A percentile compares a stretch with the other conserved stretches of the same genome.
phyloP scores from a whole-genome alignment of 345 rosid species.

The Sisymbrium irio region DNA sequence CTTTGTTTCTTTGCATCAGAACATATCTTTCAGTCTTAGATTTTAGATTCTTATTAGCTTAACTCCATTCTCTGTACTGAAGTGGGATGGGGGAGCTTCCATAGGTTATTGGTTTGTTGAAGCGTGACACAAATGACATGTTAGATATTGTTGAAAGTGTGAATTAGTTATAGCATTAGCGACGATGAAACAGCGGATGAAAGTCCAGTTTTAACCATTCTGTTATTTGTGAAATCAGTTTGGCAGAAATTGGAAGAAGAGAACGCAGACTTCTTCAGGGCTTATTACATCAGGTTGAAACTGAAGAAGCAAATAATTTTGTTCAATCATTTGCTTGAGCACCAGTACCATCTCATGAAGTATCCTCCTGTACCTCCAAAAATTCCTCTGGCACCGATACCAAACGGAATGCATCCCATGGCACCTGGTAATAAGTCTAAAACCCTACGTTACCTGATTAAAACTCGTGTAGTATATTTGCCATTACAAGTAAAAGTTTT shows the following conservation, averaged over 20 bases:
- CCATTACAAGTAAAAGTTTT: not conserved
- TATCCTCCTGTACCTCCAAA: constrained; percentile 62
- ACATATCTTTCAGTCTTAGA: not conserved
- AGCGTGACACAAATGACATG: not conserved
- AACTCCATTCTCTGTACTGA: not conserved
- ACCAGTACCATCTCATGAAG: constrained; percentile 90
- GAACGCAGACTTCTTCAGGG: constrained; percentile 90
- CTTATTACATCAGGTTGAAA: constrained; percentile 89
- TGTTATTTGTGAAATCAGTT: constrained; percentile 42
- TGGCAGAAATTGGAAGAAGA: constrained; percentile 99
- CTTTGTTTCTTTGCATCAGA: not conserved
- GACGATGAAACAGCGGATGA: not conserved
- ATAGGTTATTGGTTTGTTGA: constrained; percentile 12
- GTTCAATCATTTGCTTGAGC: constrained; percentile 91
- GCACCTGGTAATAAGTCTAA: constrained; percentile 56
- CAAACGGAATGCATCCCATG: constrained; percentile 94
- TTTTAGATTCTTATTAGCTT: not conserved
- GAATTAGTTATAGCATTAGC: constrained; percentile 1
- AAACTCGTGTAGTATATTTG: not conserved
- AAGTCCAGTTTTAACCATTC: not conserved
- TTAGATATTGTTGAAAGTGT: not conserved
- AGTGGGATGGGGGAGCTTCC: not conserved
- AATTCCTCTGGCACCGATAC: constrained; percentile 81
- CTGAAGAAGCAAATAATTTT: constrained; percentile 86
- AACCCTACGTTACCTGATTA: constrained; percentile 2